phyloP scores from a whole-genome alignment of 2,329 filamentous ascomycete genomes.

The Aspergillus latus region DNA sequence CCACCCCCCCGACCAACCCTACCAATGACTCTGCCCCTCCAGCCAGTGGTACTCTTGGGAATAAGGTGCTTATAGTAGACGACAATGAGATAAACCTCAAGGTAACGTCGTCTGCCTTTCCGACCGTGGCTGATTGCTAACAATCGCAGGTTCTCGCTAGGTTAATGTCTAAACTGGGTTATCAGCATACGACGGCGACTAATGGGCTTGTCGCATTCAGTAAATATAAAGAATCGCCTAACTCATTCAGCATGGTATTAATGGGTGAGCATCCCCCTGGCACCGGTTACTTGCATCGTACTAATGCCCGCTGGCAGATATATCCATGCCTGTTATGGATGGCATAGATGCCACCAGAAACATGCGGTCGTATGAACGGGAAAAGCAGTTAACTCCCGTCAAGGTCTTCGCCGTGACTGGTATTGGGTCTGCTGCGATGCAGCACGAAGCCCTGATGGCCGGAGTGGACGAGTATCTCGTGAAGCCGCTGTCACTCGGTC shows the following conservation, averaged over 20 bases:
- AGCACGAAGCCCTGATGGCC: slow-evolving; percentile 26
- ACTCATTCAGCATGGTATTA: slow-evolving; percentile 34
- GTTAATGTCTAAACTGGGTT: slow-evolving; percentile 37
- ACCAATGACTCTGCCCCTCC: slow-evolving; percentile 10
- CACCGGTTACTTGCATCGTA: neutral
- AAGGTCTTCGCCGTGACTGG: slow-evolving; percentile 30
- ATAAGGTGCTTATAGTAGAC: slow-evolving; percentile 37
- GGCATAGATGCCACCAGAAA: slow-evolving; percentile 42
- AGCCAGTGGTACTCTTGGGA: neutral
- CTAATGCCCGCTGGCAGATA: slow-evolving; percentile 30
- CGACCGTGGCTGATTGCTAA: neutral
- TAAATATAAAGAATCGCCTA: slow-evolving; percentile 27
- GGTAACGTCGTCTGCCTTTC: slow-evolving; percentile 4
- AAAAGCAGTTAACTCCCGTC: slow-evolving; percentile 20
- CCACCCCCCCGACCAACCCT: neutral
- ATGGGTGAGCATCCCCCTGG: slow-evolving; percentile 25
- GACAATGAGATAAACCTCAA: slow-evolving; percentile 43
- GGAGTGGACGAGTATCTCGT: slow-evolving; percentile 30
- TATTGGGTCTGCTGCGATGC: slow-evolving; percentile 28
- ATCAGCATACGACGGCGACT: slow-evolving; percentile 35
- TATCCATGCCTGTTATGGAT: slow-evolving; percentile 46
- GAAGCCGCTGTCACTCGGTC: slow-evolving; percentile 22
- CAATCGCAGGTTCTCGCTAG: slow-evolving; percentile 32
- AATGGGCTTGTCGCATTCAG: slow-evolving; percentile 41
- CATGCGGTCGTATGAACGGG: slow-evolving; percentile 38